phyloP scores from a whole-genome alignment of 441 rosid species.

The Populus hybrid region DNA sequence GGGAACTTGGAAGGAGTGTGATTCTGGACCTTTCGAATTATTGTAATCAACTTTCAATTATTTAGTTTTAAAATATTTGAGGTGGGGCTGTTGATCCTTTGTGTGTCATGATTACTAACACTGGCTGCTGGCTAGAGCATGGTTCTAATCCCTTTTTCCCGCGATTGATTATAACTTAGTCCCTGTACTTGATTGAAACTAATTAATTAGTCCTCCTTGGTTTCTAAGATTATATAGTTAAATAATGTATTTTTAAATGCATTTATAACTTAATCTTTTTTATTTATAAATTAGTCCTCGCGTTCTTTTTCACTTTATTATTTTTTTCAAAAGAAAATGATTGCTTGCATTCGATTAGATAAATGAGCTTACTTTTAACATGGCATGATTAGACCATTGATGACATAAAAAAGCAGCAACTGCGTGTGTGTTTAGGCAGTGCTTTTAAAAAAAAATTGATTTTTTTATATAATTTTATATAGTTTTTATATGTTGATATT shows the following conservation, averaged over 20 bases:
- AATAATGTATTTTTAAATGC: no score
- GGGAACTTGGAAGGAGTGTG: conserved; percentile 13
- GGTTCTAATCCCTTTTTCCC: not conserved
- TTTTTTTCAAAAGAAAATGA: no score
- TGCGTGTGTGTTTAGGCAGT: no score
- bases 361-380: not conserved
- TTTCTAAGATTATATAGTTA: not conserved
- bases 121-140: not conserved
- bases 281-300: no score
- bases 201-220: not conserved
- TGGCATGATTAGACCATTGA: not conserved
- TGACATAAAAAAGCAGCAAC: not conserved
- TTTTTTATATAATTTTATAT: no score
- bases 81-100: conserved; percentile 25
- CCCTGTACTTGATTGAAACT: not conserved
- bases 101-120: conserved; percentile 33
- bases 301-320: not conserved
- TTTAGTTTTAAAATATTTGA: not conserved
- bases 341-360: no score
- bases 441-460: no score
- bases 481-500: no score
- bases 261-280: no score
- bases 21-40: conserved; percentile 26
- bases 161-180: not conserved
- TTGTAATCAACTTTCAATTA: conserved; percentile 31